Conservation (phyloP, 768 basidiomycete genomes). For the Lentinula edodes region DNA sequence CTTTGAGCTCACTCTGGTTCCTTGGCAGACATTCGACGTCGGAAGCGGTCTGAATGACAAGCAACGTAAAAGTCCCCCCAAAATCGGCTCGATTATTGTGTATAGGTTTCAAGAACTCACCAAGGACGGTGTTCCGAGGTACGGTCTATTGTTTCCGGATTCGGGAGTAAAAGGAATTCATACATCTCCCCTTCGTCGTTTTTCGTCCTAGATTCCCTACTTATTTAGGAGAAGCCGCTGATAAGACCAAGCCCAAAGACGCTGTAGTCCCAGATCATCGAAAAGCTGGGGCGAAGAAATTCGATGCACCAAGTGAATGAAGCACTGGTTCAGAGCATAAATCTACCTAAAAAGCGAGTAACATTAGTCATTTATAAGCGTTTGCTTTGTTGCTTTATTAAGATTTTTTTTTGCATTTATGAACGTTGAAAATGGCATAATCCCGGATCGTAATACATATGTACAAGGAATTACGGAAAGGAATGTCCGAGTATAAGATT, state of each 20-base stretch:
- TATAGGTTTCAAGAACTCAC: slow-evolving; percentile 61
- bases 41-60: slow-evolving; percentile 52
- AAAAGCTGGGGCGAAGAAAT: slow-evolving; percentile 15
- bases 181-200: neutral
- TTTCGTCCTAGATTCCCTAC: slow-evolving; percentile 42
- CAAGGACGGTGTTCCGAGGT: slow-evolving; percentile 53
- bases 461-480: no score
- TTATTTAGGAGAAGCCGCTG: slow-evolving; percentile 44
- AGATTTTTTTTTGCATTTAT: no score
- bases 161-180: neutral
- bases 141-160: slow-evolving; percentile 1
- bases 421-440: no score
- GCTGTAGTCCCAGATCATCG: slow-evolving; percentile 43
- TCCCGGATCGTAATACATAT: no score
- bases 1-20: neutral
- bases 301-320: neutral
- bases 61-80: slow-evolving; percentile 48
- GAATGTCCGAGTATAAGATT: no score
- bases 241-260: slow-evolving; percentile 52
- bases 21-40: slow-evolving; percentile 44
- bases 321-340: no score
- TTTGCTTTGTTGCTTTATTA: no score
- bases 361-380: no score
- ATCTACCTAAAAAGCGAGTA: no score
- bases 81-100: slow-evolving; percentile 46